Evolutionary conservation across 495 filamentous ascomycete genomes (phyloP).

Genomic region (Pyrenula massariospora): DNA sequence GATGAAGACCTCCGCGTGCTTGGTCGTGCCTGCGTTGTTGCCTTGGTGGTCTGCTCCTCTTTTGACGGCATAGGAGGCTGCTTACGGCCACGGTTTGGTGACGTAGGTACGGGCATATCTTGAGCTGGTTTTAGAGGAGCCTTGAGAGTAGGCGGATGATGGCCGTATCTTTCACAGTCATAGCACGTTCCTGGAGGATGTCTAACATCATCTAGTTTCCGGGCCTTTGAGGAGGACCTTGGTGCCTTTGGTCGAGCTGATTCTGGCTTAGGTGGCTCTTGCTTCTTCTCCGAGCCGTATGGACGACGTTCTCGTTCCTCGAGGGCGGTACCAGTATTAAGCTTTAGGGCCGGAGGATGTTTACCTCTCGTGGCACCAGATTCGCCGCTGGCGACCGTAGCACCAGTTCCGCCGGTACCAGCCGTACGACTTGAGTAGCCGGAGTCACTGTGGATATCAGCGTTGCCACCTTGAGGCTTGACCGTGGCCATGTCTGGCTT

Average conservation of each 20-base stretch:
- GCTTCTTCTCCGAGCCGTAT: not conserved
- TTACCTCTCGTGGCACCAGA: conserved; percentile 36
- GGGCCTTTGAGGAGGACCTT: not conserved
- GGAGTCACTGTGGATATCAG: conserved; percentile 47
- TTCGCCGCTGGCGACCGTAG: conserved; percentile 42
- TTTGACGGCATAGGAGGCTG: not conserved
- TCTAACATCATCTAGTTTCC: not conserved
- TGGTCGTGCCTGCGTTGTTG: not conserved
- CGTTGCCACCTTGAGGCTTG: conserved; percentile 9
- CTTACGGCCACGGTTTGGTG: not conserved
- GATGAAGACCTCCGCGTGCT: conserved; percentile 11
- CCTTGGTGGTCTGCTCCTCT: not conserved
- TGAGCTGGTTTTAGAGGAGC: not conserved
- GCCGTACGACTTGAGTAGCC: conserved; percentile 55
- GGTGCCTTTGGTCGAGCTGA: not conserved
- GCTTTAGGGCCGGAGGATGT: conserved; percentile 27
- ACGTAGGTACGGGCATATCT: not conserved
- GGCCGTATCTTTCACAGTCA: not conserved
- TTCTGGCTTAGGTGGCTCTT: not conserved
- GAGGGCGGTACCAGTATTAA: conserved; percentile 16
- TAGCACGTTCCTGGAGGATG: not conserved
- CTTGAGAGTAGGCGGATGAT: not conserved
- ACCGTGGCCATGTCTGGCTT: conserved; percentile 26
- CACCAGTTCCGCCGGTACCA: conserved; percentile 5
- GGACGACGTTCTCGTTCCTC: not conserved